Percentiles rank a stretch among this genome's conserved stretches.
These are phyloP conservation scores for Lipomyces sp. DNA, from an alignment of 805 yeast genomes.

Conservation along the genomic window DNA sequence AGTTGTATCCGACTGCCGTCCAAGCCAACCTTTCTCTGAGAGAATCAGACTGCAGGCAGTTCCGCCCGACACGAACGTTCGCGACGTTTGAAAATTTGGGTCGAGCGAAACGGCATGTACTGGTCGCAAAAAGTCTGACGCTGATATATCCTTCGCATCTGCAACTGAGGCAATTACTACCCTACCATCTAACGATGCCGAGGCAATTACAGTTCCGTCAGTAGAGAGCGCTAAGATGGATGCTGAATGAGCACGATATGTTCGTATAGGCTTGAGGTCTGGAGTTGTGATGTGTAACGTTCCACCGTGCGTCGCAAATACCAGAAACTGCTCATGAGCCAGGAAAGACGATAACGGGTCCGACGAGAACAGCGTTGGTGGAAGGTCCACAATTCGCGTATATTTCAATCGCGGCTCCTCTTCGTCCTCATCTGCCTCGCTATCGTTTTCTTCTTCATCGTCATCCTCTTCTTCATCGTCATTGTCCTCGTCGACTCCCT, in stretches of 20 bases:
- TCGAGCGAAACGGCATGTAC: constrained; percentile 85
- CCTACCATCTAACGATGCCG: constrained; percentile 94
- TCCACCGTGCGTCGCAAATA: constrained; percentile 92
- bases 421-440: constrained; percentile 46
- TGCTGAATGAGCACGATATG: constrained; percentile 83
- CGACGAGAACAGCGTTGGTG: constrained; percentile 67
- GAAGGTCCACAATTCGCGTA: constrained; percentile 68
- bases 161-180: constrained; percentile 72
- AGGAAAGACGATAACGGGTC: constrained; percentile 80
- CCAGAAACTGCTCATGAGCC: constrained; percentile 63
- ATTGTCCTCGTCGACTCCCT: constrained; percentile 18
- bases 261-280: constrained; percentile 64
- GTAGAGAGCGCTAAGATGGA: constrained; percentile 74
- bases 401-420: constrained; percentile 74
- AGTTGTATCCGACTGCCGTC: constrained; percentile 70
- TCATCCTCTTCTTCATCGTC: constrained; percentile 37
- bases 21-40: constrained; percentile 85
- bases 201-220: constrained; percentile 76
- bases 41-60: constrained; percentile 80
- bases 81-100: constrained; percentile 63
- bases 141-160: constrained; percentile 67
- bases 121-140: constrained; percentile 84
- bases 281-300: constrained; percentile 69
- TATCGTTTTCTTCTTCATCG: constrained; percentile 36
- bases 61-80: constrained; percentile 84